Conservation (phyloP, 371 early-diverging fungal species). For the Coemansia sp. region DNA sequence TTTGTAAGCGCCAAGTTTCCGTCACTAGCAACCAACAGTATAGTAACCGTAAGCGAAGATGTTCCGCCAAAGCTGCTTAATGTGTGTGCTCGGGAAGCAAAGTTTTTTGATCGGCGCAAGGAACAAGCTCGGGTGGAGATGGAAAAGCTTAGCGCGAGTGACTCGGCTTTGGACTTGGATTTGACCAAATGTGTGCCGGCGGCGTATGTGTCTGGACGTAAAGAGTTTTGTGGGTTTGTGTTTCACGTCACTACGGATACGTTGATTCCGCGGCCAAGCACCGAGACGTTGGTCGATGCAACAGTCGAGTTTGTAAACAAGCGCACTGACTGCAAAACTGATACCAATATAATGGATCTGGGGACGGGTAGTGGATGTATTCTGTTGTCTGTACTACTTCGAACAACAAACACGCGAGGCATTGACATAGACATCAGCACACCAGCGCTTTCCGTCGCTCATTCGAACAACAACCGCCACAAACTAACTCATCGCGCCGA, state of each 20-base stretch:
- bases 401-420: slow-evolving; percentile 49
- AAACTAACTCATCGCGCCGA: slow-evolving; percentile 38
- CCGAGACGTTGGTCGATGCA: slow-evolving; percentile 65
- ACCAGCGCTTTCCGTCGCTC: slow-evolving; percentile 61
- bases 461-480: slow-evolving; percentile 53
- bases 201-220: slow-evolving; percentile 59
- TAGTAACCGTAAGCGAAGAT: slow-evolving; percentile 55
- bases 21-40: slow-evolving; percentile 55
- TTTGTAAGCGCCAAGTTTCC: slow-evolving; percentile 55
- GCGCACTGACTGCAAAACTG: neutral
- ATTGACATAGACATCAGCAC: slow-evolving; percentile 68
- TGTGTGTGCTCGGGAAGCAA: slow-evolving; percentile 57
- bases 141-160: neutral
- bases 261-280: slow-evolving; percentile 70
- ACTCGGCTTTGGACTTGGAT: neutral
- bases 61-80: slow-evolving; percentile 43
- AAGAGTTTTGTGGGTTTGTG: slow-evolving; percentile 60
- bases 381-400: slow-evolving; percentile 59
- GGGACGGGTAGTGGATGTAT: slow-evolving; percentile 79
- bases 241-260: slow-evolving; percentile 66
- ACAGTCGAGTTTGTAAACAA: slow-evolving; percentile 31
- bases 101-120: slow-evolving; percentile 57
- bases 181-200: slow-evolving; percentile 54
- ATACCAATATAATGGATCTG: slow-evolving; percentile 60
- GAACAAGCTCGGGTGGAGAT: slow-evolving; percentile 58